phyloP scores from a whole-genome alignment of 345 rosid species.

The Gossypium anomalum region DNA sequence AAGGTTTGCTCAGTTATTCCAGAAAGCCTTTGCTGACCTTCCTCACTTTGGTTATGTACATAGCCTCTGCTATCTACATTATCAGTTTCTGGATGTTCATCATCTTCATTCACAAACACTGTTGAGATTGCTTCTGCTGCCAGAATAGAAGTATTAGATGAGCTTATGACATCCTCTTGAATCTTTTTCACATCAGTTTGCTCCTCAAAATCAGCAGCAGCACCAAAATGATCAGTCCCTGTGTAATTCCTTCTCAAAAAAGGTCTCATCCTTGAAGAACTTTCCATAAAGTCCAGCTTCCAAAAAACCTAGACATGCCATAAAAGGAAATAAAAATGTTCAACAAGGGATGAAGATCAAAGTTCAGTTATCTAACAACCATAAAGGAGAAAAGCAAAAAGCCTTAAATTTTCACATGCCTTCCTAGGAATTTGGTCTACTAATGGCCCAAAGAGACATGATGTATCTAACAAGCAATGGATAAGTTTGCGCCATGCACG shows the following conservation, averaged over 20 bases:
- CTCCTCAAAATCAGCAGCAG: slow-evolving; percentile 87
- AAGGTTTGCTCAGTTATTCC: slow-evolving; percentile 47
- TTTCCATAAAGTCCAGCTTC: slow-evolving; percentile 96
- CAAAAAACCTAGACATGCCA: slow-evolving; percentile 66
- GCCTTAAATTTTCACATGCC: slow-evolving; percentile 46
- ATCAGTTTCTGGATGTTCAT: slow-evolving; percentile 67
- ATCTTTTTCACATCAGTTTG: slow-evolving; percentile 38
- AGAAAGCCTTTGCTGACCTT: slow-evolving; percentile 39
- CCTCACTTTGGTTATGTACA: slow-evolving; percentile 39
- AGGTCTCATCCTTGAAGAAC: slow-evolving; percentile 91
- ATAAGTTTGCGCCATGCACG: slow-evolving; percentile 93
- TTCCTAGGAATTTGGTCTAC: slow-evolving; percentile 51
- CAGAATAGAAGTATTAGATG: slow-evolving; percentile 65
- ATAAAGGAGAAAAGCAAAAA: not conserved
- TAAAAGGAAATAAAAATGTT: slow-evolving; percentile 1
- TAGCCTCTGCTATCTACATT: slow-evolving; percentile 43
- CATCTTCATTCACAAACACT: slow-evolving; percentile 70
- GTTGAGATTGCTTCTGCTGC: slow-evolving; percentile 82
- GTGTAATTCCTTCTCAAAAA: slow-evolving; percentile 75
- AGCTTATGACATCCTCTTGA: slow-evolving; percentile 44
- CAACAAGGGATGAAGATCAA: not conserved
- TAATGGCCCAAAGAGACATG: slow-evolving; percentile 80
- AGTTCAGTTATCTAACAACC: not conserved
- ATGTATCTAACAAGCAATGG: slow-evolving; percentile 78
- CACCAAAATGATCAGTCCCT: slow-evolving; percentile 86